phyloP scores from a whole-genome alignment of 1,284 basidiomycete species.

The Boletellus sp. region DNA sequence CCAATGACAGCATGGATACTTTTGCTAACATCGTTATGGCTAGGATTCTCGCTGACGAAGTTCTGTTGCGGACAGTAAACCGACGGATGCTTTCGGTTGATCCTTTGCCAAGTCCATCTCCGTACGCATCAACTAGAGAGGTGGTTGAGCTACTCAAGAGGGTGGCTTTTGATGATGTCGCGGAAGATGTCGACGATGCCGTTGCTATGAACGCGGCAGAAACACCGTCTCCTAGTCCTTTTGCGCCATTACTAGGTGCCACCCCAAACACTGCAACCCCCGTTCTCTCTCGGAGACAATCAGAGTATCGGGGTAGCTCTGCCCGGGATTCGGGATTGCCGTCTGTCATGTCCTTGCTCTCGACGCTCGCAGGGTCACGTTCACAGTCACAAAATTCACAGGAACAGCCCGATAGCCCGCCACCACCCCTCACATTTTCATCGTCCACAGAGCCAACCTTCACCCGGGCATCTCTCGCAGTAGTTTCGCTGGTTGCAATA shows the following conservation, averaged over 20 bases:
- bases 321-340: constrained; percentile 44
- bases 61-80: constrained; percentile 46
- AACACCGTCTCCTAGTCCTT: constrained; percentile 35
- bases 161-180: constrained; percentile 36
- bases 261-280: constrained; percentile 45
- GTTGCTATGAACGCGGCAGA: constrained; percentile 38
- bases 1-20: constrained; percentile 30
- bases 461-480: constrained; percentile 54
- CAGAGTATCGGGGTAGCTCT: constrained; percentile 41
- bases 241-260: constrained; percentile 29
- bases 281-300: constrained; percentile 51
- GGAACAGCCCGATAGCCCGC: constrained; percentile 29
- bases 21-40: constrained; percentile 50
- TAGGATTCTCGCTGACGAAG: constrained; percentile 61
- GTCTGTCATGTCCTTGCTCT: constrained; percentile 60
- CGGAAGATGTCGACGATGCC: constrained; percentile 42
- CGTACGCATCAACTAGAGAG: constrained; percentile 25
- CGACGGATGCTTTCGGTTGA: constrained; percentile 31
- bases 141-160: constrained; percentile 40
- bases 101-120: constrained; percentile 23
- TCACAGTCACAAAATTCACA: constrained; percentile 49
- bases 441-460: constrained; percentile 29
- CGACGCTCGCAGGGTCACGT: constrained; percentile 57
- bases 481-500: constrained; percentile 59
- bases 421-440: constrained; percentile 24